Evolutionary conservation across 257 asterid species (phyloP), one percentile per base, ranked within the genome.

Genomic region (Solanum rostratum): DNA sequence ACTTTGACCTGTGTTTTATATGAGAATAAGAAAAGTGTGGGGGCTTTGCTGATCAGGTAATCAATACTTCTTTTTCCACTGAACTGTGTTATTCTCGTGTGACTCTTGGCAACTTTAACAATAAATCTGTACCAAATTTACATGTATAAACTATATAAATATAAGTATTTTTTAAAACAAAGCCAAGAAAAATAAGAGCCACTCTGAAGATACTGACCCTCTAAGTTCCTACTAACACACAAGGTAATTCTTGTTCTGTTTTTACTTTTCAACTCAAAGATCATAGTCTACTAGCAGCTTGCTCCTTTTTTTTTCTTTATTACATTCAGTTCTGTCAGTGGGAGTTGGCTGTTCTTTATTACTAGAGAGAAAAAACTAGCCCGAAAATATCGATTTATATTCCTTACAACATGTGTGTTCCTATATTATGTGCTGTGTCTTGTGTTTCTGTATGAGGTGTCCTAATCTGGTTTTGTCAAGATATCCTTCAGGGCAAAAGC

Each of bases 51-150:
- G 82, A 46, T 76, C 59, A 27, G 45, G 62, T 76, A 27, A 76
- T 76, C 62, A 76, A 76, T 49, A 49, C 46, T 46, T 15, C 62
- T 50, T 76, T 29, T 76, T 29, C 39, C 20, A 76, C 18, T 76
- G 82, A 76, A 76, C 45, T 78, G 82, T 29, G 82, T 46, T 29
- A 78, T 78, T 78, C 82, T 78, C 82, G 82, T 78, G 82, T 50
- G 63, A 27, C 41, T 50, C 41, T 50, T 76, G 82, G 14, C 82
- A 50, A 50, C 46, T 78, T 50, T 78, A 78, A 50, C 82, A 50
- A 50, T 78, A 50, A 50, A 63, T 50, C 2, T 50, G 3, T 29
- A 78, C 82, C 11, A 50, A 50, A 46, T 50, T 78, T 78, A 49
- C 63, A 52, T 50, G 46, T 43, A 29, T 78, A 50, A 27, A 27